Evolutionary conservation across 2,329 filamentous ascomycete genomes (phyloP).

Genomic region (Calonectria pseudoturangicola): DNA sequence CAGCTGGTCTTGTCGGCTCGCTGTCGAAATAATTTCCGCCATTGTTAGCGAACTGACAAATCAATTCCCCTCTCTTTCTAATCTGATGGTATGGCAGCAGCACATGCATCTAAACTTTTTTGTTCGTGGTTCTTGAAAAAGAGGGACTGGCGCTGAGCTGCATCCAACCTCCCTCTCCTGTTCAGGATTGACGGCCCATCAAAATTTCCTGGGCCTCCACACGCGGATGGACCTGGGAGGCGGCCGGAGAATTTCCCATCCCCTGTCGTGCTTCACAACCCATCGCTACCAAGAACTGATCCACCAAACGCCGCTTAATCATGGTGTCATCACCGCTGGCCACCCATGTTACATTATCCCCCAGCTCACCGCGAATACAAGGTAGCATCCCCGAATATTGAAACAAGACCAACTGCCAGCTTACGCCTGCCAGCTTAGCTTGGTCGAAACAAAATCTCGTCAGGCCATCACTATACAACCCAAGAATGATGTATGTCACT

Average conservation of each 20-base stretch:
- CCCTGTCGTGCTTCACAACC: background rate
- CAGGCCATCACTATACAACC: background rate
- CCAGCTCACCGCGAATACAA: background rate
- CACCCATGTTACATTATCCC: slow-evolving; percentile 6
- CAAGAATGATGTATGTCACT: background rate
- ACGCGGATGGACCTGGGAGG: background rate
- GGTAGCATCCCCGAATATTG: slow-evolving; percentile 32
- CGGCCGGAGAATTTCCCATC: slow-evolving; percentile 6
- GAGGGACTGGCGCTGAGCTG: background rate
- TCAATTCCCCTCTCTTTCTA: background rate
- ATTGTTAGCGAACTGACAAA: background rate
- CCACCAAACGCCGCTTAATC: slow-evolving; percentile 7
- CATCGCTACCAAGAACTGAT: background rate
- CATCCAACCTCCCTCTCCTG: background rate
- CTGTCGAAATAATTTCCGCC: no score
- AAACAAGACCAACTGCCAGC: slow-evolving; percentile 23
- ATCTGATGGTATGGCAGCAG: background rate
- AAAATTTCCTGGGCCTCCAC: slow-evolving; percentile 10
- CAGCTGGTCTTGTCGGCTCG: background rate
- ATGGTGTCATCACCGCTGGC: background rate
- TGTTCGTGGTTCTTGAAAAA: background rate
- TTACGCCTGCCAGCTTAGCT: background rate
- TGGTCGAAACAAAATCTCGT: background rate
- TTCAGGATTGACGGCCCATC: slow-evolving; percentile 11
- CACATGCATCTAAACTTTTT: background rate